Percentiles rank a stretch among this genome's conserved stretches.
phyloP scores from a whole-genome alignment of 1,284 basidiomycete species.

The Ganoderma leucocontextum region DNA sequence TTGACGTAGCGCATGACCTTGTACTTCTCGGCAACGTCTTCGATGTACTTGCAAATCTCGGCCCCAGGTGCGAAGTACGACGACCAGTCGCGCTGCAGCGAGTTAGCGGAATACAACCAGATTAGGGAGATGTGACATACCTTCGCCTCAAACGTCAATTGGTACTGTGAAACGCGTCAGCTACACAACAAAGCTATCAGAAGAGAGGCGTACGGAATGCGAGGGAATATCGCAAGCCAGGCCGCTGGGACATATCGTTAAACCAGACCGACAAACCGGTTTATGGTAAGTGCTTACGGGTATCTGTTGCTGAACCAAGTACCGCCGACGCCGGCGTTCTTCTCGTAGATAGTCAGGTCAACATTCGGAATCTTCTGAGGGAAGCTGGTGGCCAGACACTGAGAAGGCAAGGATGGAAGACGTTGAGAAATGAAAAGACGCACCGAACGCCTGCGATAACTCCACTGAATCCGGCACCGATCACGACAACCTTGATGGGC shows the following conservation, averaged over 20 bases:
- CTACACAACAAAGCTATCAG: too few relatives aligned
- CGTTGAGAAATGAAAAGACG: not conserved
- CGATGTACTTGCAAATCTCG: conserved; percentile 63
- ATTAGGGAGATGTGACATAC: conserved; percentile 32
- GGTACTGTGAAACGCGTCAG: conserved; percentile 52
- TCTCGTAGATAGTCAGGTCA: conserved; percentile 67
- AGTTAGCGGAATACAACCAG: not conserved
- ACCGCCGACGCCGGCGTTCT: conserved; percentile 64
- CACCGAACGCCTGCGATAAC: conserved; percentile 62
- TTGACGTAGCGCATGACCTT: conserved; percentile 61
- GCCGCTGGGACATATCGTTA: conserved; percentile 41
- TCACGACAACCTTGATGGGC: conserved; percentile 57
- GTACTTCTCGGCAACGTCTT: conserved; percentile 65
- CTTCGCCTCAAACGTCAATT: conserved; percentile 64
- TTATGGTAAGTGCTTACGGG: conserved; percentile 37
- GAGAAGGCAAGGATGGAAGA: too few relatives aligned
- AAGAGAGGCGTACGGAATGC: conserved; percentile 51
- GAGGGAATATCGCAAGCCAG: conserved; percentile 65
- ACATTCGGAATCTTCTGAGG: conserved; percentile 62
- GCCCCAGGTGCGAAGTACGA: conserved; percentile 64
- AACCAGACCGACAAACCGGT: not conserved
- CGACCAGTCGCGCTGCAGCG: conserved; percentile 60
- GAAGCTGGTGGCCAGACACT: conserved; percentile 46
- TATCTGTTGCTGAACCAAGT: conserved; percentile 59
- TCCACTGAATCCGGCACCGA: conserved; percentile 64